These are phyloP conservation scores for Sporothrix dimorphospora DNA, from an alignment of 2,329 filamentous ascomycete genomes.

Conservation along the genomic window DNA sequence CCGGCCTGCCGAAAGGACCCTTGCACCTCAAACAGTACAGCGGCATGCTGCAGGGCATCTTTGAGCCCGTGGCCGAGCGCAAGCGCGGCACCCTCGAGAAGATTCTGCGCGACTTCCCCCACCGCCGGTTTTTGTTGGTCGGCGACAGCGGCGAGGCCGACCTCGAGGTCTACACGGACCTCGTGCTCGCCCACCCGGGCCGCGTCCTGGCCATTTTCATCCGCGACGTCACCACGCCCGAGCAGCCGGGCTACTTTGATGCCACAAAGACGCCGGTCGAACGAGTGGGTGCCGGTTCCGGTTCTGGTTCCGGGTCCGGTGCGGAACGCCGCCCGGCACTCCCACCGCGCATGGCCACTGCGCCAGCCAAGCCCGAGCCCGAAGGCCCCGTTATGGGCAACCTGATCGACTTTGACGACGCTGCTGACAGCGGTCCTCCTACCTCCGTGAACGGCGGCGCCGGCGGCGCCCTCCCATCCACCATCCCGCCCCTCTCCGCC, in stretches of 20 bases:
- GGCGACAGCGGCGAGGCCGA: constrained; percentile 97
- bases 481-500: not conserved
- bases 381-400: constrained; percentile 55
- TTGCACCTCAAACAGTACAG: constrained; percentile 96
- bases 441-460: not conserved
- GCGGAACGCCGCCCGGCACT: constrained; percentile 29
- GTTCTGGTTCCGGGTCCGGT: constrained; percentile 34
- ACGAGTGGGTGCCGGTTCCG: not conserved
- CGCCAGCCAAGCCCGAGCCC: constrained; percentile 35
- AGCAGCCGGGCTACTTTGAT: constrained; percentile 77
- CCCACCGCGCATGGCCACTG: constrained; percentile 37
- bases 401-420: constrained; percentile 64
- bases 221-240: constrained; percentile 85
- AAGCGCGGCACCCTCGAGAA: constrained; percentile 88
- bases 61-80: constrained; percentile 92
- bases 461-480: not conserved
- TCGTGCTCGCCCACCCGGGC: constrained; percentile 81
- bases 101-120: constrained; percentile 86
- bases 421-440: constrained; percentile 43
- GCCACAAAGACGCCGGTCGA: constrained; percentile 40
- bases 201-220: constrained; percentile 89
- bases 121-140: constrained; percentile 85
- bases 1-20: constrained; percentile 81
- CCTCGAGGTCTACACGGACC: constrained; percentile 93
- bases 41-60: constrained; percentile 96